Evolutionary conservation across 2,329 filamentous ascomycete species (phyloP), one percentile per base, ranked within the genome.

Genomic region (Hyphodiscus sp.): DNA sequence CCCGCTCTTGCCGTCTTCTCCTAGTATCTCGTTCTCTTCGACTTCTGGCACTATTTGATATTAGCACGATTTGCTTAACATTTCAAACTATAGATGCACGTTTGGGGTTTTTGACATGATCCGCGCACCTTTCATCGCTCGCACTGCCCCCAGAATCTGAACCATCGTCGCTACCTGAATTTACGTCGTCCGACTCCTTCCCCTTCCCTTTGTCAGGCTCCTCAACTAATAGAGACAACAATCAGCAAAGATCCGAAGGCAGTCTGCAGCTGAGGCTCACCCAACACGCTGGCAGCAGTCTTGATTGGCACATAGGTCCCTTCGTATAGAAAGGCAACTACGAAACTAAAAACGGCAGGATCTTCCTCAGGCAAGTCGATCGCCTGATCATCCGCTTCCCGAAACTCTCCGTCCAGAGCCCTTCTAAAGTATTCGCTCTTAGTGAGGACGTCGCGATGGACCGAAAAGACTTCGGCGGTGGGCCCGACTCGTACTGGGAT

Each of bases 271-370:
- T 56, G 38, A 49, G 19, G 41, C 13, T 11, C 58, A 71, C 71
- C 60, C 29, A 77, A 63, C 1, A 68, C 73, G 23, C 69, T 69
- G 2, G 74, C 68, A 33, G 69, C 66, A n/a, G 75, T 66, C 56
- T 66, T 72, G 52, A 76, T 74, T 38, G 76, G 76, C 2, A 71
- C 67, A 57, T 73, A 78, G 51, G 65, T 71, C 19, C 69, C 71
- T 58, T 78, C 75, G 58, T 78, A 78, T 13, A 78, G 64, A 49
- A 72, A 78, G n/a, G 75, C 74, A 38, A 80, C 66, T 43, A 79
- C 63, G 56, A 78, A 77, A 53, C 76, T 74, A 56, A 80, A 79
- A 46, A 76, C 71, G 51, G 72, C 71, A 2, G 76, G 74, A 57
- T 78, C 71, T 55, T 79, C 76, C 53, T 79, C 76, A 0, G 75